Evolutionary conservation across 1,284 basidiomycete genomes (phyloP).

Genomic region (Trichosporon coremiiforme): DNA sequence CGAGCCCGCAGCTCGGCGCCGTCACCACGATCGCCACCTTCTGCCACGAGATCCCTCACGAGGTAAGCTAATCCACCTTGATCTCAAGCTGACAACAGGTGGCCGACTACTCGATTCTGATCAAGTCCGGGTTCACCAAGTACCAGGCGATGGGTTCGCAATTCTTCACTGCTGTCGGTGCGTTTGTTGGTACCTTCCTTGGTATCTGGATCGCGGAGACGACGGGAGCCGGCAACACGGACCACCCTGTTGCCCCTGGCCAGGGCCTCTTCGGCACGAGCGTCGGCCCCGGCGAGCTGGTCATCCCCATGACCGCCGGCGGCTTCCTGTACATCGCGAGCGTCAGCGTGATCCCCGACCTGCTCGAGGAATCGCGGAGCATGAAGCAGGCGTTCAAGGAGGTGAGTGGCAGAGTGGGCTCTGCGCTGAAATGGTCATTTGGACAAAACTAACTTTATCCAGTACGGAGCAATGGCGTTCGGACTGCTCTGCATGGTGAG

Average conservation of each 20-base stretch:
- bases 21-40: conserved; percentile 89
- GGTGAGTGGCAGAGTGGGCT: conserved; percentile 57
- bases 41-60: conserved; percentile 87
- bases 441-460: conserved; percentile 28
- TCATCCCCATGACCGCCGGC: conserved; percentile 81
- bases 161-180: conserved; percentile 82
- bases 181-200: conserved; percentile 86
- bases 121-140: conserved; percentile 86
- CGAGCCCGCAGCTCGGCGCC: conserved; percentile 81
- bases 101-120: conserved; percentile 84
- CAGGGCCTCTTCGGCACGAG: conserved; percentile 81
- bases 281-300: conserved; percentile 72
- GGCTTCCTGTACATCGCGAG: conserved; percentile 89
- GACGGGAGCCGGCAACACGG: conserved; percentile 53
- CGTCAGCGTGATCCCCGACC: conserved; percentile 82
- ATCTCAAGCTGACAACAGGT: conserved; percentile 58
- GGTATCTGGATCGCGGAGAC: conserved; percentile 73
- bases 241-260: conserved; percentile 44
- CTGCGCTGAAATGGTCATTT: conserved; percentile 6
- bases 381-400: conserved; percentile 80
- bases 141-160: conserved; percentile 86
- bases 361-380: conserved; percentile 81
- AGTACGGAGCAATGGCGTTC: conserved; percentile 86
- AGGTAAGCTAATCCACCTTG: conserved; percentile 51
- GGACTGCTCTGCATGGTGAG: conserved; percentile 82